These are phyloP conservation scores for Brachypodium distachyon DNA, from an alignment of 202 grass and related monocot species.

Conservation along the genomic window DNA sequence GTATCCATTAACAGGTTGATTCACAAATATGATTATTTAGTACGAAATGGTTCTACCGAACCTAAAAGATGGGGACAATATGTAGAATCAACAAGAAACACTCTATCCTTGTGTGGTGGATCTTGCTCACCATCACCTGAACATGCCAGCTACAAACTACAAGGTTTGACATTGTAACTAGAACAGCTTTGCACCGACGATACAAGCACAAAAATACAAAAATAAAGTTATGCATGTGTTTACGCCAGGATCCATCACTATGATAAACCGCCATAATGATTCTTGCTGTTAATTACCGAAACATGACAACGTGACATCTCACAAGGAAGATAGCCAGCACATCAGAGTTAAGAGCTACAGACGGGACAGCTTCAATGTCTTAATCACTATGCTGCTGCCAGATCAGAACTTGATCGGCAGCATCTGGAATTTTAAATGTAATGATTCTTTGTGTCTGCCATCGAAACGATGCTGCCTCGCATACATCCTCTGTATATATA, in stretches of 20 bases:
- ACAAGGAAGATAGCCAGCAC: background rate
- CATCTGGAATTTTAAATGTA: background rate
- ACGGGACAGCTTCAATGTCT: background rate
- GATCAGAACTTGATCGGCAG: background rate
- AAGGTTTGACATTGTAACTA: background rate
- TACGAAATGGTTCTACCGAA: background rate
- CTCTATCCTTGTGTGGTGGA: background rate
- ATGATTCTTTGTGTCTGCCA: conserved; percentile 4
- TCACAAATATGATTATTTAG: background rate
- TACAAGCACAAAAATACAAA: background rate
- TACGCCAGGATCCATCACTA: background rate
- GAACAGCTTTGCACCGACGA: background rate
- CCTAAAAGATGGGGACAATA: background rate
- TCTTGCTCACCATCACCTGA: background rate
- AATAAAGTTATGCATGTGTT: background rate
- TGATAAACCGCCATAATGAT: background rate
- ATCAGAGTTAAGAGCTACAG: background rate
- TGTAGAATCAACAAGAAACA: background rate
- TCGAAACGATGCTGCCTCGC: background rate
- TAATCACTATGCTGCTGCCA: conserved; percentile 11
- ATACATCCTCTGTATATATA: conserved; percentile 22
- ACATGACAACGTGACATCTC: background rate
- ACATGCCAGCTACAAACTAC: background rate
- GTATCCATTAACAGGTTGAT: background rate
- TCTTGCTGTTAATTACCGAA: background rate